Conservation (phyloP, 176 grass and related monocot genomes). For the Avena insularis region DNA sequence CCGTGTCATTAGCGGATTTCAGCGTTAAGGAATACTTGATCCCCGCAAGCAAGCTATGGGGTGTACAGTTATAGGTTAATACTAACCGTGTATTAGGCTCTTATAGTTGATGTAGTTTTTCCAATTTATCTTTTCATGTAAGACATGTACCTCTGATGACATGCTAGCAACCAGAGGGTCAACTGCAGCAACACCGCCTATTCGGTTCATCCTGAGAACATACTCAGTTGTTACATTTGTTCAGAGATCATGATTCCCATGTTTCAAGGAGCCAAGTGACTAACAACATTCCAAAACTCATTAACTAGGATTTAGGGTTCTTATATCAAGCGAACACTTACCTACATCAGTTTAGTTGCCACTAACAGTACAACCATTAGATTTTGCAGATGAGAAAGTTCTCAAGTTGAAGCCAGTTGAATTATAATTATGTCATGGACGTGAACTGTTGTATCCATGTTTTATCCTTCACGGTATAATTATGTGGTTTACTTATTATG, state of each 20-base stretch:
- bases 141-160: constrained; percentile 72
- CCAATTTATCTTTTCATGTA: constrained; percentile 6
- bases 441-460: no score
- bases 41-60: constrained; percentile 14
- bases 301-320: not conserved
- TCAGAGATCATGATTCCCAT: not conserved
- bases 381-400: no score
- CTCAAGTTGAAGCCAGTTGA: no score
- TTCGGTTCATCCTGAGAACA: constrained; percentile 94
- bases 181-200: constrained; percentile 85
- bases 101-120: constrained; percentile 24
- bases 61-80: constrained; percentile 1
- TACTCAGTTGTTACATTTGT: constrained; percentile 30
- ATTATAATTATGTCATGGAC: no score
- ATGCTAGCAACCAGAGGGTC: constrained; percentile 68
- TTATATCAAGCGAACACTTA: no score
- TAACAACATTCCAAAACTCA: not conserved
- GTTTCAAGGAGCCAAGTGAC: constrained; percentile 13
- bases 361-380: no score
- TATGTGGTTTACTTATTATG: no score
- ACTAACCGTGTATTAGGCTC: not conserved
- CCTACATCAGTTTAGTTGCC: no score
- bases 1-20: constrained; percentile 36
- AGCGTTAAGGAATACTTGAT: constrained; percentile 27
- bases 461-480: no score